Evolutionary conservation across 2,329 filamentous ascomycete species (phyloP), one percentile per base, ranked within the genome.

Genomic region (Cladosporium sp.): DNA sequence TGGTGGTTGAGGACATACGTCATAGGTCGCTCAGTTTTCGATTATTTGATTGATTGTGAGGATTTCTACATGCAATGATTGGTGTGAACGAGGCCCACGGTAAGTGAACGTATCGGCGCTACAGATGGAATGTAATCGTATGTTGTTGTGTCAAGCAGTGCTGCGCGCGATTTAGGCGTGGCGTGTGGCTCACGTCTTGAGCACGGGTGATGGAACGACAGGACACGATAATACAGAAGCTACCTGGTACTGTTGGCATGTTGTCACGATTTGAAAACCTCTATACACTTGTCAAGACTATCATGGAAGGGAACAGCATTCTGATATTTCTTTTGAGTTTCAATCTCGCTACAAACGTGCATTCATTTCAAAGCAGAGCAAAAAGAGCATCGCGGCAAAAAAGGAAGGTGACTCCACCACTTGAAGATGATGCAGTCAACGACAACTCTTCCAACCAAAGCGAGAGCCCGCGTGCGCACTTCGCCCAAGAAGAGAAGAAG

Each of bases 311-410:
- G 21, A 63, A 63, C 43, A 32, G 51, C 60, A 63, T 30, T 56
- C 34, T 63, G 60, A 63, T 56, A 63, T 56, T 63, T 63, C 49
- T 56, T 63, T 63, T 63, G 49, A 46, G 60, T 63, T 23, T 63
- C 60, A 63, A 63, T 63, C 60, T 63, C 60, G 60, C 60, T 63
- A 63, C 60, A 63, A 63, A 63, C 60, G 60, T 63, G 60, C 60
- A 63, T 63, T 63, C 60, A 63, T 63, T 63, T 63, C 60, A 63
- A 63, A 63, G 60, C 60, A 18, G 49, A 63, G 60, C 60, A 56
- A 63, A 43, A 63, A 56, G 30, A 28, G 49, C 60, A 34, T 63
- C 60, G 49, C 48, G 49, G 60, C 60, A 63, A 46, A 36, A 30
- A 61, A 51, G 58, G 32, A 61, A 51, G 58, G 11, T 53, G 28